Base-by-base conservation (phyloP, 192 early-diverging fungal species). In the Entomortierella lignicola region DNA sequence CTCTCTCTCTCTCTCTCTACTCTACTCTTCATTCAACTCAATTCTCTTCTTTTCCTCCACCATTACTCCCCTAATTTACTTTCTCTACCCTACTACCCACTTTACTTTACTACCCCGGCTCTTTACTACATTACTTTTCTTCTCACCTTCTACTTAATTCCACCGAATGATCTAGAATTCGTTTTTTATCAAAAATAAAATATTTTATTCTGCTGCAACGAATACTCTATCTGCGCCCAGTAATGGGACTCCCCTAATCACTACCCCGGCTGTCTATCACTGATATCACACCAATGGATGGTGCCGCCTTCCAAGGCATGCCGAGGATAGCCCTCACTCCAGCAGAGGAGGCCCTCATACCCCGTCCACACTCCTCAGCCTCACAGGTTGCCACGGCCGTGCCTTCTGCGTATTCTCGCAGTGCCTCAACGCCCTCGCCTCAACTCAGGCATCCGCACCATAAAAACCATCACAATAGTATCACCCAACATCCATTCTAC, bases 261-360 rank as follows among this genome's bases (percentile, higher is more conserved):
- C 2, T 27, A 44, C 23, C 20, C 12, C 61, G 32, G 43, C 18
- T 37, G 43, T 30, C 26, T 27, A 57, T 30, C 59, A 20, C 44
- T 47, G 44, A 47, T 47, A 47, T 15, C 44, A 47, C 15, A 10
- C 20, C 44, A 47, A 77, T 77, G 72, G 72, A 77, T 31, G 72
- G 72, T 18, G 72, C 52, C 39, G 72, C 72, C n/a, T 77, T 77
- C 65, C 72, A 77, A 60, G 72, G 72, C 52, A 77, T 77, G 72
- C 72, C 72, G 27, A 60, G 72, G 57, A 77, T 77, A 34, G 72
- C 72, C 53, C 72, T 77, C 25, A 77, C 72, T 52, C 72, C 72
- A 8, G 72, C 72, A 29, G 72, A 77, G 47, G 72, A 77, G 54
- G 64, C 72, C 29, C 72, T 61, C 30, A 58, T 77, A 25, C 72